A percentile compares a stretch with the other conserved stretches of the same genome.
Evolutionary conservation across 495 filamentous ascomycete species (phyloP).

Genomic region (Xylaria flabelliformis): DNA sequence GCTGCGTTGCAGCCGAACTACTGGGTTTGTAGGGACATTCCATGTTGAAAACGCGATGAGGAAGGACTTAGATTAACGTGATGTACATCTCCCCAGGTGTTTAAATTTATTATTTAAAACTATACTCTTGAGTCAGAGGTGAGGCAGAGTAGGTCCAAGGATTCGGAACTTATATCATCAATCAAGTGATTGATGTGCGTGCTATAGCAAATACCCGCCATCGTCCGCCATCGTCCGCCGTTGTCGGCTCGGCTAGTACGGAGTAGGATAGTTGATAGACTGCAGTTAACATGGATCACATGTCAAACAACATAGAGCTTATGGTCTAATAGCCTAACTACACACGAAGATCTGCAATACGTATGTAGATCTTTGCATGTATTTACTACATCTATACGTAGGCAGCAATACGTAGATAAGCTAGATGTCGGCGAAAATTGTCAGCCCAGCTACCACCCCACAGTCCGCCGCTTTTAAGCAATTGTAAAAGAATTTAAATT

Average conservation of each 20-base stretch:
- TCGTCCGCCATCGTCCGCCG: neutral
- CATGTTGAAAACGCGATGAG: neutral
- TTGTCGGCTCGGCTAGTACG: neutral
- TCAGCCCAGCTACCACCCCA: too few species aligned
- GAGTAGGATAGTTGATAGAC: neutral
- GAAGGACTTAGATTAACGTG: neutral
- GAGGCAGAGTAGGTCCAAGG: neutral
- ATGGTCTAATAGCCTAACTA: too few species aligned
- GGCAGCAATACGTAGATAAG: too few species aligned
- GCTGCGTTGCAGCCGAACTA: neutral
- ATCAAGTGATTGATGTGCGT: neutral
- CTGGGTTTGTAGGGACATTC: constrained; percentile 17
- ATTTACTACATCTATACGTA: too few species aligned
- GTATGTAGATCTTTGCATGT: too few species aligned
- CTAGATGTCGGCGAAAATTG: too few species aligned
- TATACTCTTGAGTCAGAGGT: neutral
- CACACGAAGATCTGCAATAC: too few species aligned
- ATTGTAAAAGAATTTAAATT: too few species aligned
- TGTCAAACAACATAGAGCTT: too few species aligned
- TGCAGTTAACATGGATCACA: too few species aligned
- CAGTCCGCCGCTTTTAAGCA: too few species aligned
- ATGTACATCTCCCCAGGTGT: neutral
- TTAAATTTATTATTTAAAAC: neutral
- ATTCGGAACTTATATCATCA: neutral
- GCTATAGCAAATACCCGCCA: neutral